A percentile compares a stretch with the other conserved stretches of the same genome.
These are phyloP conservation scores for Straminergon stramineum DNA, from an alignment of 225 moss, liverwort and hornwort species.

Conservation along the genomic window DNA sequence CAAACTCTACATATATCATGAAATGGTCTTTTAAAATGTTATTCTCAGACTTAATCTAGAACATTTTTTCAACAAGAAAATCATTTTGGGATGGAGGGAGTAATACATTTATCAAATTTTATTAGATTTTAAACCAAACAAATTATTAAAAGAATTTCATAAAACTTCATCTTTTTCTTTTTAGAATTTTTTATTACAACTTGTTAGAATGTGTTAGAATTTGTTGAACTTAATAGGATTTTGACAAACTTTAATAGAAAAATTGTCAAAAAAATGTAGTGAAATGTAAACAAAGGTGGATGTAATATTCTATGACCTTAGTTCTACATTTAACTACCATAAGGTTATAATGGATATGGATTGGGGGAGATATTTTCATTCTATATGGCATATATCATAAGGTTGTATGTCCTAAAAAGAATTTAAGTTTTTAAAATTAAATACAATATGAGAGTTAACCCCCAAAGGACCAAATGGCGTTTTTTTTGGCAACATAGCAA, in stretches of 20 bases:
- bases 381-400: background rate
- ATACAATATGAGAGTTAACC: rapidly evolving
- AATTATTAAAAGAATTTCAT: rapidly evolving
- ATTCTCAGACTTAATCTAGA: too few relatives aligned
- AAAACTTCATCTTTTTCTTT: rapidly evolving
- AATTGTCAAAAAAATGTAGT: background rate
- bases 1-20: too few relatives aligned
- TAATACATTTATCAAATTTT: too few relatives aligned
- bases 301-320: background rate
- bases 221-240: rapidly evolving
- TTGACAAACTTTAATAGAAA: background rate
- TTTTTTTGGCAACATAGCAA: too few relatives aligned
- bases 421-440: background rate
- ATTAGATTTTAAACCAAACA: too few relatives aligned
- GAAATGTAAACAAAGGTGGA: rapidly evolving
- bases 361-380: background rate
- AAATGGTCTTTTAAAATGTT: too few relatives aligned
- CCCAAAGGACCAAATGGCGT: too few relatives aligned
- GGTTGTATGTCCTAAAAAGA: background rate
- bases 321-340: background rate
- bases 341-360: background rate
- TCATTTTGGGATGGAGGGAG: too few relatives aligned
- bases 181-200: rapidly evolving
- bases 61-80: too few relatives aligned
- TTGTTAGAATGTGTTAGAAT: background rate